Percentiles rank a stretch among this genome's conserved stretches.
These are phyloP conservation scores for Neonectria hederae DNA, from an alignment of 2,329 filamentous ascomycete genomes.

Conservation along the genomic window DNA sequence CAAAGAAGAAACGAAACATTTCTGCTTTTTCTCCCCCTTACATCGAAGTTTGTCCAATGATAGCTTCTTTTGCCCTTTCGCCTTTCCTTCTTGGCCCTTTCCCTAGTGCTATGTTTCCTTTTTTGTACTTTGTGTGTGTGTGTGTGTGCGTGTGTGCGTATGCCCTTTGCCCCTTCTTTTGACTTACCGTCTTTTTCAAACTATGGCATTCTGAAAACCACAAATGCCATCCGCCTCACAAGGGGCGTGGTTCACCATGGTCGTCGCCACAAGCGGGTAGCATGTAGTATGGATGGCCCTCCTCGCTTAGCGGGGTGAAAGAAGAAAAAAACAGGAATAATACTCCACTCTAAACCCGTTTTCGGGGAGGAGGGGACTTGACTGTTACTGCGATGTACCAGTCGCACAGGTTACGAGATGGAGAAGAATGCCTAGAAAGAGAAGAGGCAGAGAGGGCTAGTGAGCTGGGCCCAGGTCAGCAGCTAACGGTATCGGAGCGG, in stretches of 20 bases:
- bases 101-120: not conserved
- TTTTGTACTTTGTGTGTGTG: not conserved
- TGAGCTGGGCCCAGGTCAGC: not conserved
- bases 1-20: constrained; percentile 2
- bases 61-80: not conserved
- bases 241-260: not conserved
- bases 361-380: not conserved
- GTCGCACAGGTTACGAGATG: not conserved
- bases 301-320: not conserved
- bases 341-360: not conserved
- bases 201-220: not conserved
- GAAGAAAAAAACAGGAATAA: no score
- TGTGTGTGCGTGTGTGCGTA: no score
- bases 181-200: not conserved
- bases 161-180: no score
- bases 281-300: not conserved
- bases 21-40: not conserved
- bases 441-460: not conserved
- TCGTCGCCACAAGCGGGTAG: no score
- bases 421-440: not conserved
- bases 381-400: not conserved
- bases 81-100: not conserved
- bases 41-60: not conserved
- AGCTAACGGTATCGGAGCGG: not conserved
- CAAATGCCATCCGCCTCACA: not conserved